Evolutionary conservation across 2,329 filamentous ascomycete species (phyloP).

Genomic region (Epichloe elymi): DNA sequence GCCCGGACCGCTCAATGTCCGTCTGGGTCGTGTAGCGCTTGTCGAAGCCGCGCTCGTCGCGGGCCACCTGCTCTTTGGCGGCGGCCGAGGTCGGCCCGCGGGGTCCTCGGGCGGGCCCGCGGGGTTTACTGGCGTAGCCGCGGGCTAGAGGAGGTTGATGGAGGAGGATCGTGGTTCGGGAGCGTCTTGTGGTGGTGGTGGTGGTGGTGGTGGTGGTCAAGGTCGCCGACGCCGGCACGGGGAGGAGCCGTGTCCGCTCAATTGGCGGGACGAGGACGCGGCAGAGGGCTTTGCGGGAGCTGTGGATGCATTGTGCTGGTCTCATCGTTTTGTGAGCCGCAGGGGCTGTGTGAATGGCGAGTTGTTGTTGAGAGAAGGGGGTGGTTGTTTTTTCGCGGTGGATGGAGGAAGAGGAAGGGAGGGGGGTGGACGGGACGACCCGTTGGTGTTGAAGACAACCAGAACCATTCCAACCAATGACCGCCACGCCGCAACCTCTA

Average conservation of each 20-base stretch:
- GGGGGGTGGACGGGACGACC: accelerated
- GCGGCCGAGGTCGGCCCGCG: neutral
- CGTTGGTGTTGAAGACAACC: neutral
- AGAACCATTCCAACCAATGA: neutral
- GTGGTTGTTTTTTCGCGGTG: neutral
- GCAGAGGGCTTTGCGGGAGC: constrained; percentile 31
- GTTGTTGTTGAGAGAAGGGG: too few species aligned
- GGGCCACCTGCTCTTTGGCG: constrained; percentile 4
- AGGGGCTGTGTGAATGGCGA: neutral
- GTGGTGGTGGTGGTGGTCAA: neutral
- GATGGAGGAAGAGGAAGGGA: neutral
- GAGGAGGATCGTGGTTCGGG: neutral
- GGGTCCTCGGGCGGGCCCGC: neutral
- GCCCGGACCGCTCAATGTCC: constrained; percentile 20
- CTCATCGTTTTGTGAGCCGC: constrained; percentile 20
- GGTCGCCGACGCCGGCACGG: neutral
- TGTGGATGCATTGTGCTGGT: constrained; percentile 25
- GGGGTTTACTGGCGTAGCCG: neutral
- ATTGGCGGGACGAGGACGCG: constrained; percentile 28
- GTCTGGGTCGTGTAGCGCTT: constrained; percentile 22
- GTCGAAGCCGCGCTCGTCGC: constrained; percentile 16
- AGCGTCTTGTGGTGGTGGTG: too few species aligned
- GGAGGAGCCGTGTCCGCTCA: neutral
- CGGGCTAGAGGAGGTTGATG: neutral
- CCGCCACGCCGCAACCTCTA: neutral